Conservation (phyloP, 768 basidiomycete species). For the Calocera viscosa region DNA sequence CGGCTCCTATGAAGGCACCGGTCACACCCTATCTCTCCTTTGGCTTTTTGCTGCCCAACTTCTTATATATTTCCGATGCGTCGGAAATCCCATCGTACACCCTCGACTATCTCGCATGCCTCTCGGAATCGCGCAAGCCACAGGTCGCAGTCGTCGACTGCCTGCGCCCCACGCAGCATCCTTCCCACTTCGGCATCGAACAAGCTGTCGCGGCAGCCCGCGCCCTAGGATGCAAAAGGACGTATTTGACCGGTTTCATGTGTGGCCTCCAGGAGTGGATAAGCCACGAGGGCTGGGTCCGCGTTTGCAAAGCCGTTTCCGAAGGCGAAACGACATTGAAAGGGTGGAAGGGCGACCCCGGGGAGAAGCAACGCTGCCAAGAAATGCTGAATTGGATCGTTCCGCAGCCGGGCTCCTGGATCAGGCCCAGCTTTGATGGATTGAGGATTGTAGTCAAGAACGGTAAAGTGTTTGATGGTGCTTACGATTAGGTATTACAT, state of each 20-base stretch:
- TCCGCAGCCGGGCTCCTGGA: slow-evolving; percentile 39
- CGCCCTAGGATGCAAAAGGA: slow-evolving; percentile 45
- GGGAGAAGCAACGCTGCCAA: slow-evolving; percentile 29
- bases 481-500: not conserved
- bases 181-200: slow-evolving; percentile 65
- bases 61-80: slow-evolving; percentile 75
- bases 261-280: slow-evolving; percentile 39
- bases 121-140: slow-evolving; percentile 21
- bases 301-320: slow-evolving; percentile 40
- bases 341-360: slow-evolving; percentile 22
- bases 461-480: not conserved
- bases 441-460: slow-evolving; percentile 39
- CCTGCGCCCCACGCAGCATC: slow-evolving; percentile 49
- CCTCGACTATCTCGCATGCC: slow-evolving; percentile 37
- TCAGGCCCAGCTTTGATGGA: slow-evolving; percentile 67
- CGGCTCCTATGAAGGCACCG: slow-evolving; percentile 14
- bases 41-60: slow-evolving; percentile 55
- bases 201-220: slow-evolving; percentile 47
- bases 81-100: slow-evolving; percentile 64
- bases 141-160: slow-evolving; percentile 67
- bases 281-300: slow-evolving; percentile 62
- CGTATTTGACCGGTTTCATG: slow-evolving; percentile 62
- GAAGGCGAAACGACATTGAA: slow-evolving; percentile 20
- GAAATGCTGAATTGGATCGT: slow-evolving; percentile 38
- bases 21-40: slow-evolving; percentile 51